A percentile compares a stretch with the other conserved stretches of the same genome.
Conservation (phyloP, 2,329 filamentous ascomycete species). For the Pyricularia sp. region DNA sequence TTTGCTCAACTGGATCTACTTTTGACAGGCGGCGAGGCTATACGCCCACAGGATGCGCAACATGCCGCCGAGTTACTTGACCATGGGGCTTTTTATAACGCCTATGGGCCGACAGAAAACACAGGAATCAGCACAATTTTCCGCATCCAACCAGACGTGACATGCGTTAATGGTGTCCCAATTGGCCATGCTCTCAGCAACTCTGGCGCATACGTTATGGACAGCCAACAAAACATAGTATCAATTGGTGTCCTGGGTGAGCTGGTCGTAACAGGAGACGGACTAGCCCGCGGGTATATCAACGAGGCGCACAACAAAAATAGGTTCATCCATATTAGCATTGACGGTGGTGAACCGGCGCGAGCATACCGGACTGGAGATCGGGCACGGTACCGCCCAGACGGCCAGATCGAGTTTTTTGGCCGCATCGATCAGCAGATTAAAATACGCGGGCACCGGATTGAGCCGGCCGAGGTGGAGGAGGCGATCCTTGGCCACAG, state of each 20-base stretch:
- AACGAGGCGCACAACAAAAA: constrained; percentile 4
- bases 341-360: too few relatives aligned
- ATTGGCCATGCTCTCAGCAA: background rate
- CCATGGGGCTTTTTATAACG: too few relatives aligned
- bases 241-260: constrained; percentile 28
- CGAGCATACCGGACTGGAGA: constrained; percentile 13
- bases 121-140: too few relatives aligned
- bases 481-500: too few relatives aligned
- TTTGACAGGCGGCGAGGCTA: too few relatives aligned
- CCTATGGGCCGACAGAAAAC: too few relatives aligned
- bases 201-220: constrained; percentile 28
- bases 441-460: constrained; percentile 11
- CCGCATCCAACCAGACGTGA: too few relatives aligned
- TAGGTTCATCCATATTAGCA: background rate
- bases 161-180: background rate
- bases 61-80: too few relatives aligned
- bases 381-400: constrained; percentile 7
- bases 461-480: constrained; percentile 10
- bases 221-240: constrained; percentile 18
- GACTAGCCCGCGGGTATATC: constrained; percentile 29
- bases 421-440: constrained; percentile 10
- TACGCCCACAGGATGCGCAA: too few relatives aligned
- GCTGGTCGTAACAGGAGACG: constrained; percentile 28
- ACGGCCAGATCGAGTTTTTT: constrained; percentile 10
- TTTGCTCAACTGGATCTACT: too few relatives aligned